phyloP scores from a whole-genome alignment of 768 basidiomycete genomes.

The Lactarius sp. region DNA sequence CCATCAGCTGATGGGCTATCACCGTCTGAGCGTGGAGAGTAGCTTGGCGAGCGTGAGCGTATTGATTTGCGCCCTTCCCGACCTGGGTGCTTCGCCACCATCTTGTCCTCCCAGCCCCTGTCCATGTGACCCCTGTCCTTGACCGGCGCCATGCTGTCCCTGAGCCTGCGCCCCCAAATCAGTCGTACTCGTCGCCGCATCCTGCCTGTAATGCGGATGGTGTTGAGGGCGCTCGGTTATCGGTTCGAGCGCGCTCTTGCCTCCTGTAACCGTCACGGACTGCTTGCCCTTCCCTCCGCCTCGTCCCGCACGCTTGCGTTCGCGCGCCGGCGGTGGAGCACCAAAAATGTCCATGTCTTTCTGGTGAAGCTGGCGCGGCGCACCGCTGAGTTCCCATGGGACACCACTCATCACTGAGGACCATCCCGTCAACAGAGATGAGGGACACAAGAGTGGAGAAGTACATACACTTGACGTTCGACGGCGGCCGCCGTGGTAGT shows the following conservation, averaged over 20 bases:
- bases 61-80: slow-evolving; percentile 86
- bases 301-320: slow-evolving; percentile 40
- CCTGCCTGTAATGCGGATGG: slow-evolving; percentile 42
- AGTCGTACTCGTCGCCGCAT: slow-evolving; percentile 72
- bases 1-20: slow-evolving; percentile 2
- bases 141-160: slow-evolving; percentile 7
- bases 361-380: slow-evolving; percentile 60
- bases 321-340: slow-evolving; percentile 52
- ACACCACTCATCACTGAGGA: slow-evolving; percentile 65
- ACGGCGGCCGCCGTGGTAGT: slow-evolving; percentile 27
- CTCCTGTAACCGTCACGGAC: slow-evolving; percentile 36
- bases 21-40: slow-evolving; percentile 75
- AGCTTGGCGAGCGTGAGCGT: slow-evolving; percentile 87
- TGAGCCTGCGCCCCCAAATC: slow-evolving; percentile 41
- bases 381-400: slow-evolving; percentile 67
- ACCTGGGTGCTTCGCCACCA: slow-evolving; percentile 60
- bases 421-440: not conserved
- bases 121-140: slow-evolving; percentile 7
- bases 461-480: slow-evolving; percentile 77
- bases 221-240: slow-evolving; percentile 67
- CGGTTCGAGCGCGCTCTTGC: slow-evolving; percentile 66
- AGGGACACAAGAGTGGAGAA: slow-evolving; percentile 11
- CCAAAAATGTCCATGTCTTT: slow-evolving; percentile 62
- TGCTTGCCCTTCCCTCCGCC: slow-evolving; percentile 19
- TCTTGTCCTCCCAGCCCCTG: slow-evolving; percentile 28